These are phyloP conservation scores for Cyberlindnera suaveolens DNA, from an alignment of 805 yeast genomes.

Conservation along the genomic window DNA sequence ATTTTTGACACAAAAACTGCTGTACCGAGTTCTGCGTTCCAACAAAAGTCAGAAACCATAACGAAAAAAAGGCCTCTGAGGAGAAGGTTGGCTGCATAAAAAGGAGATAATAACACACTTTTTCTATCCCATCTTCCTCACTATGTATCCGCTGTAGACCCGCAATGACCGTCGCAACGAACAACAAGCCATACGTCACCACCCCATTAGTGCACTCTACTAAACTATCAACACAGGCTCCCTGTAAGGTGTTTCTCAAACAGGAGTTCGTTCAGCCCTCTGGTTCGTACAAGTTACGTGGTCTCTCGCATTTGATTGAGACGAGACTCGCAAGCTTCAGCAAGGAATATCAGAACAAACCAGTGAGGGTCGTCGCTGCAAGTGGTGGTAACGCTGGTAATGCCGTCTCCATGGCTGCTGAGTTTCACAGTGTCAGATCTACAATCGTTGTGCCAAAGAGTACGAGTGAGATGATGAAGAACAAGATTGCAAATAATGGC, in stretches of 20 bases:
- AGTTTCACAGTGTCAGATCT: slow-evolving; percentile 29
- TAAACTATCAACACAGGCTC: slow-evolving; percentile 22
- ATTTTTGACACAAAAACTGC: too few relatives aligned
- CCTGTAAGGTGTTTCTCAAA: slow-evolving; percentile 38
- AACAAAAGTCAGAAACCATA: too few relatives aligned
- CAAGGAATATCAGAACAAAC: slow-evolving; percentile 17
- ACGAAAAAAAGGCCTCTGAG: too few relatives aligned
- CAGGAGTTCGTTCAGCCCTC: slow-evolving; percentile 50
- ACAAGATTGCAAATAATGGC: slow-evolving; percentile 39
- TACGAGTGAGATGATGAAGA: slow-evolving; percentile 40
- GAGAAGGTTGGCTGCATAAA: too few relatives aligned
- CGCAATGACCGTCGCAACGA: background rate
- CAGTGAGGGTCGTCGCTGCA: slow-evolving; percentile 40
- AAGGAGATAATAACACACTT: too few relatives aligned
- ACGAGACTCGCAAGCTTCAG: slow-evolving; percentile 24
- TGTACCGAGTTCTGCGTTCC: too few relatives aligned
- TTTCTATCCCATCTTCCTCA: too few relatives aligned
- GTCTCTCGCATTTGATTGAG: slow-evolving; percentile 43
- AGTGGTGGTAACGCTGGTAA: slow-evolving; percentile 54
- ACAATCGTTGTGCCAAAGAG: slow-evolving; percentile 57
- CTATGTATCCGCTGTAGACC: too few relatives aligned
- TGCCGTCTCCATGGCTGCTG: slow-evolving; percentile 46
- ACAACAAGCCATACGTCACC: slow-evolving; percentile 16
- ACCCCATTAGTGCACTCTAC: slow-evolving; percentile 37
- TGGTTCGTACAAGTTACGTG: slow-evolving; percentile 52